These are phyloP conservation scores for Lagenidium sp. DNA, from an alignment of 352 stramenopile species.

Conservation along the genomic window DNA sequence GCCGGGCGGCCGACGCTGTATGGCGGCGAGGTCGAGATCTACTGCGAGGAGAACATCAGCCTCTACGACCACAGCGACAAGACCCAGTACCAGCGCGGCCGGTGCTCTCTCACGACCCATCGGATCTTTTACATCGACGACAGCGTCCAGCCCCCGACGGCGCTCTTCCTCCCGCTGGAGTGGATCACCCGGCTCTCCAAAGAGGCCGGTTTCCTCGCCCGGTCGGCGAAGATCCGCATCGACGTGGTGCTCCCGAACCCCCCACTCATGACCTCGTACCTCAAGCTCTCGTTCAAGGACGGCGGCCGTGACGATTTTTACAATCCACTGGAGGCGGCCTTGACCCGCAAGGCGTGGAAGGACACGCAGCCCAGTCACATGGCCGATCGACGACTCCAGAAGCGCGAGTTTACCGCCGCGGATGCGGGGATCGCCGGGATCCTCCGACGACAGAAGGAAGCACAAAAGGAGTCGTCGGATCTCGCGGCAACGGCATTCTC, in stretches of 20 bases:
- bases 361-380: constrained; percentile 72
- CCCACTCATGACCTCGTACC: constrained; percentile 38
- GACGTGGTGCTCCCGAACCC: constrained; percentile 36
- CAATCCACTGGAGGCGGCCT: constrained; percentile 52
- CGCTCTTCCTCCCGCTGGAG: constrained; percentile 63
- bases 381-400: constrained; percentile 59
- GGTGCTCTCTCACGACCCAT: constrained; percentile 77
- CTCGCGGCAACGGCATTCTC: constrained; percentile 80
- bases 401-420: constrained; percentile 66
- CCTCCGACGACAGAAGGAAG: constrained; percentile 64
- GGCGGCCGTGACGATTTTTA: constrained; percentile 80
- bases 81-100: constrained; percentile 53
- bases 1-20: constrained; percentile 67
- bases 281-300: constrained; percentile 86
- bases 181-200: constrained; percentile 65
- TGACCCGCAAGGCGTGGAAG: constrained; percentile 64
- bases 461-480: constrained; percentile 74
- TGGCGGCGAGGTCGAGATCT: constrained; percentile 80
- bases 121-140: constrained; percentile 79
- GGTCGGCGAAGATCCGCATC: constrained; percentile 77
- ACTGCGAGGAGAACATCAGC: constrained; percentile 76
- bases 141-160: constrained; percentile 31
- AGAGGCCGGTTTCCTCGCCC: constrained; percentile 74
- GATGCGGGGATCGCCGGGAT: constrained; percentile 80
- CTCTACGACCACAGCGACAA: constrained; percentile 79